Evolutionary conservation across 2,329 filamentous ascomycete species (phyloP).

Genomic region (Cladophialophora psammophila): DNA sequence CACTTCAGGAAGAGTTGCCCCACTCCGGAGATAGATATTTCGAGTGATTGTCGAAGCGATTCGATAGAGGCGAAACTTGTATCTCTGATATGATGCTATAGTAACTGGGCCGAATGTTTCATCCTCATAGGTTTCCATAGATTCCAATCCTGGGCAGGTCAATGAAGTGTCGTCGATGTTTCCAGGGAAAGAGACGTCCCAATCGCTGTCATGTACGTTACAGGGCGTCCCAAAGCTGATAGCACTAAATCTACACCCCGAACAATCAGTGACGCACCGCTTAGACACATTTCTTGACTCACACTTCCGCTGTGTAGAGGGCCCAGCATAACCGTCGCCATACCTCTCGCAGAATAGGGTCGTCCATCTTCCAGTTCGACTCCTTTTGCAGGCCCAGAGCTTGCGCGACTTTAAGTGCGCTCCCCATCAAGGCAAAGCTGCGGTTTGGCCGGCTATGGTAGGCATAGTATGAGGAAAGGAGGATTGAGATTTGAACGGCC

Average conservation of each 20-base stretch:
- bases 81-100: constrained; percentile 35
- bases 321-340: constrained; percentile 33
- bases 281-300: neutral
- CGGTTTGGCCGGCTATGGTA: constrained; percentile 33
- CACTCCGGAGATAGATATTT: constrained; percentile 28
- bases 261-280: constrained; percentile 1
- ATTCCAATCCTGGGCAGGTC: constrained; percentile 30
- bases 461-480: constrained; percentile 29
- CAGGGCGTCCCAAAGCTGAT: constrained; percentile 34
- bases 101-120: constrained; percentile 30
- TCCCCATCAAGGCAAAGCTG: constrained; percentile 23
- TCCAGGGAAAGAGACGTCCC: constrained; percentile 24
- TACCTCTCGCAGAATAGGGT: constrained; percentile 26
- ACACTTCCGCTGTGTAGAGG: constrained; percentile 32
- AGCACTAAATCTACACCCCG: constrained; percentile 26
- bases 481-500: constrained; percentile 30
- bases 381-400: constrained; percentile 31
- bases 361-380: constrained; percentile 29
- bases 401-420: constrained; percentile 25
- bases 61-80: constrained; percentile 33
- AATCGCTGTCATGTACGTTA: constrained; percentile 28
- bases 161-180: constrained; percentile 32
- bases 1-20: constrained; percentile 21
- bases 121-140: constrained; percentile 25
- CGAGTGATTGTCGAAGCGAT: constrained; percentile 32